Percentiles rank a stretch among this genome's conserved stretches.
These are phyloP conservation scores for Aureobasidium leucospermi DNA, from an alignment of 2,329 filamentous ascomycete species.

Conservation along the genomic window DNA sequence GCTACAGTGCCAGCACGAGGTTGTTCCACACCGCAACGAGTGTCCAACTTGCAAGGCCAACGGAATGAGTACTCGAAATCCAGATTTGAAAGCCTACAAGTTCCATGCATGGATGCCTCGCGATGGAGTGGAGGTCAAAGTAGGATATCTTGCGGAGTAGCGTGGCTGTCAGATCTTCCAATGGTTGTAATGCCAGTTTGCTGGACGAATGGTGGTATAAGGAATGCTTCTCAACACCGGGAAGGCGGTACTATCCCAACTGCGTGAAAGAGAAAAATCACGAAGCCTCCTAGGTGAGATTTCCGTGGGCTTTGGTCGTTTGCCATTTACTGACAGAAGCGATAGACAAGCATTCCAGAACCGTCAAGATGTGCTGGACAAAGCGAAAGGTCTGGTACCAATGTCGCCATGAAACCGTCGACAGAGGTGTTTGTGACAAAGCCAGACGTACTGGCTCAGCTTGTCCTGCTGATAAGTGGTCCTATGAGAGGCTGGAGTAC, in stretches of 20 bases:
- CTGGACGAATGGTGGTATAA: background rate
- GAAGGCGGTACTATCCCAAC: background rate
- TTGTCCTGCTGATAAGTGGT: background rate
- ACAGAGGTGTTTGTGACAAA: background rate
- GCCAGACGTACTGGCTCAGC: background rate
- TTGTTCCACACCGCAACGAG: conserved; percentile 2
- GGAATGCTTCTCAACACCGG: background rate
- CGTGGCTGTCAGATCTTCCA: background rate
- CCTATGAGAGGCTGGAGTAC: background rate
- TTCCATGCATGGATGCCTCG: conserved; percentile 8
- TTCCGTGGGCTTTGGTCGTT: background rate
- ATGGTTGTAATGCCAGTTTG: background rate
- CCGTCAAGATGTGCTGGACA: background rate
- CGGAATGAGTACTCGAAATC: conserved; percentile 2
- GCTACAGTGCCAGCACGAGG: conserved; percentile 8
- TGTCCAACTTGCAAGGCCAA: conserved; percentile 11
- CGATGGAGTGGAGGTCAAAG: conserved; percentile 3
- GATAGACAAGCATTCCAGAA: background rate
- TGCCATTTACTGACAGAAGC: background rate
- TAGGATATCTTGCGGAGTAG: background rate
- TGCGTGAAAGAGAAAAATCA: background rate
- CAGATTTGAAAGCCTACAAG: conserved; percentile 5
- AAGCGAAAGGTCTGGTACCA: conserved; percentile 4
- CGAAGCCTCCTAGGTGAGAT: background rate
- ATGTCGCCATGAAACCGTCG: background rate